Percentiles rank a stretch among this genome's conserved stretches.
phyloP scores from a whole-genome alignment of 148 eudicot genomes.

The Rhododendron kiyosumense region DNA sequence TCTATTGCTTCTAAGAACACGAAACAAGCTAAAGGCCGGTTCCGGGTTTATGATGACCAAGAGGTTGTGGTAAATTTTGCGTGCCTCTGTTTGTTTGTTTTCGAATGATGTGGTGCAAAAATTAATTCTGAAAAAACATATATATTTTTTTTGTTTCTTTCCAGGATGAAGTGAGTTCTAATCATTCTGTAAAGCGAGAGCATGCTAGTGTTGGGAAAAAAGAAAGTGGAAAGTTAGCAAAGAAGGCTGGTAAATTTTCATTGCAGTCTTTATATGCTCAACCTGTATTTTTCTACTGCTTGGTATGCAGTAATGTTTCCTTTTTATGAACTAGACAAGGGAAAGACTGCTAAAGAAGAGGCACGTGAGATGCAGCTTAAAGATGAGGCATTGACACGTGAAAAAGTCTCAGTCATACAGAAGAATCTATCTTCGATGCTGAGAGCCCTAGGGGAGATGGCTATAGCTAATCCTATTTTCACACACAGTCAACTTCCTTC shows the following conservation, averaged over 20 bases:
- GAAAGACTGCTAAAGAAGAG: conserved; percentile 94
- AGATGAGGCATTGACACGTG: conserved; percentile 71
- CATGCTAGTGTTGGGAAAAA: conserved; percentile 48
- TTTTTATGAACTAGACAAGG: conserved; percentile 56
- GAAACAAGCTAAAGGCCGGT: conserved; percentile 55
- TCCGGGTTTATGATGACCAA: conserved; percentile 39
- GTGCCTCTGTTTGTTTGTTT: not conserved
- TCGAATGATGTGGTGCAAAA: not conserved
- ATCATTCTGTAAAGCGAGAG: conserved; percentile 56
- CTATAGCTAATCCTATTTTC: conserved; percentile 78
- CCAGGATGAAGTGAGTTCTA: conserved; percentile 59
- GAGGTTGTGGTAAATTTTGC: conserved; percentile 41
- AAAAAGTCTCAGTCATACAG: conserved; percentile 59
- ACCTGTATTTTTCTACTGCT: not conserved
- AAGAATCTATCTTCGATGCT: conserved; percentile 65
- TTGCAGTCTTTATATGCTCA: not conserved
- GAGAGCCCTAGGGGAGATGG: conserved; percentile 86
- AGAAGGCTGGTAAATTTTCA: conserved; percentile 51
- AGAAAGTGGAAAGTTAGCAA: conserved; percentile 55
- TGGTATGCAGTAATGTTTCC: not conserved
- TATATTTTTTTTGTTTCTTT: not conserved
- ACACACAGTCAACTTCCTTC: conserved; percentile 92
- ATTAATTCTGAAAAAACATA: not conserved
- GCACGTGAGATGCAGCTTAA: conserved; percentile 84
- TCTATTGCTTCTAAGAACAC: conserved; percentile 47